These are phyloP conservation scores for Botryosphaeria dothidea DNA, from an alignment of 2,329 filamentous ascomycete genomes.

Conservation along the genomic window DNA sequence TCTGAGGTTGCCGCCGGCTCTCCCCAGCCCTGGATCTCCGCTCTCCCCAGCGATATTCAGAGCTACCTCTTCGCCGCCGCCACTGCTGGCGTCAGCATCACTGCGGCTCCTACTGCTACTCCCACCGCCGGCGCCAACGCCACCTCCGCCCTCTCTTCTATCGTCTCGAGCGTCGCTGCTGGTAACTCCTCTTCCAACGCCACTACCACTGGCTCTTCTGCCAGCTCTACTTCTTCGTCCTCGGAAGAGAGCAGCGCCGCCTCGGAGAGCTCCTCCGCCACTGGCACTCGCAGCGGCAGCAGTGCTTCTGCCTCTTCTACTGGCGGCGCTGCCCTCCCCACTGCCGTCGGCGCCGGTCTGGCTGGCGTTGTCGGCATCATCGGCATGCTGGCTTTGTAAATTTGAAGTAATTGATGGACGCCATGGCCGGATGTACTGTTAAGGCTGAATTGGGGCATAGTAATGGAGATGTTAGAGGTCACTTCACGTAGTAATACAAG, in stretches of 20 bases:
- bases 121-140: constrained; percentile 19
- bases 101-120: constrained; percentile 21
- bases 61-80: constrained; percentile 35
- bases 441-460: no score
- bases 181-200: constrained; percentile 17
- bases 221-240: constrained; percentile 24
- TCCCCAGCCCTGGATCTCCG: constrained; percentile 47
- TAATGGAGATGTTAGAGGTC: neutral
- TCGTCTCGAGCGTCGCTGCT: constrained; percentile 22
- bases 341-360: constrained; percentile 41
- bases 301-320: constrained; percentile 25
- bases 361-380: constrained; percentile 44
- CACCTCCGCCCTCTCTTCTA: constrained; percentile 25
- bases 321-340: constrained; percentile 36
- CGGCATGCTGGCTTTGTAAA: constrained; percentile 45
- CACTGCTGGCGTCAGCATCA: neutral
- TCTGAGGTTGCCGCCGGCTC: constrained; percentile 46
- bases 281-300: constrained; percentile 22
- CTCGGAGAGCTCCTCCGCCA: constrained; percentile 11
- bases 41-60: constrained; percentile 48
- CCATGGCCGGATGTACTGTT: neutral
- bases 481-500: no score
- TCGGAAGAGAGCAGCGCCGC: constrained; percentile 27
- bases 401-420: neutral
- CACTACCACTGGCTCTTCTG: constrained; percentile 26